Base-by-base conservation (phyloP, 768 basidiomycete genomes). In the Rhodocollybia butyracea region DNA sequence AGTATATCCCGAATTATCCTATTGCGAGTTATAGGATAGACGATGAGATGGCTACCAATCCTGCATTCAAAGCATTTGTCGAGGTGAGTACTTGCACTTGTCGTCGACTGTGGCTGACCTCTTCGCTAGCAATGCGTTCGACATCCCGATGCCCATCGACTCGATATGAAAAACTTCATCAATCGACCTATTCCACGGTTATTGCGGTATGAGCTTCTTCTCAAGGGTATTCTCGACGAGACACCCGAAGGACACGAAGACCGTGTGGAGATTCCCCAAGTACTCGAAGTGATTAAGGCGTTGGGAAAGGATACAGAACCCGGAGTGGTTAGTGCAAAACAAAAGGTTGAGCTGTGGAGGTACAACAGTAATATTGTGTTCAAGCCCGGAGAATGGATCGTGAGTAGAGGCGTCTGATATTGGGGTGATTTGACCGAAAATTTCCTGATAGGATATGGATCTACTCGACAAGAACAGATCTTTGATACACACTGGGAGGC, bases 101-200 rank as follows among this genome's bases (percentile, higher is more conserved):
- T 15, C 42, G n/a, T 45, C 30, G 11, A 43, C 59, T 13, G n/a
- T 51, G 34, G 42, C 8, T 40, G 15, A 17, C 39, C 5, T 40
- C n/a, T 45, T 5, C 8, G 30, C 21, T 57, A 79, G 77, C 67
- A 74, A 64, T 77, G 76, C 47, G 62, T 76, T 11, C 83, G 87
- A 30, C 85, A 91, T 61, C 82, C 86, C 0, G 88, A 89, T 56
- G 83, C 93, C 1, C 85, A 89, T 63, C 84, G 88, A 47, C 77
- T 92, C 19, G 94, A 94, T 66, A 89, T 99, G 83, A 94, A 95
- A 67, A 88, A 80, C 61, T 99, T 98, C 72, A 89, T 95, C 64
- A 86, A 91, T 62, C 85, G 94, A 34, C 93, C 95, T 2, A 94
- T 96, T 60, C 91, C 92, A 57, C 86, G 96, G 41, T 72, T 96